These are phyloP conservation scores for Solidago caesia DNA, from an alignment of 129 eudicot genomes.

Conservation along the genomic window DNA sequence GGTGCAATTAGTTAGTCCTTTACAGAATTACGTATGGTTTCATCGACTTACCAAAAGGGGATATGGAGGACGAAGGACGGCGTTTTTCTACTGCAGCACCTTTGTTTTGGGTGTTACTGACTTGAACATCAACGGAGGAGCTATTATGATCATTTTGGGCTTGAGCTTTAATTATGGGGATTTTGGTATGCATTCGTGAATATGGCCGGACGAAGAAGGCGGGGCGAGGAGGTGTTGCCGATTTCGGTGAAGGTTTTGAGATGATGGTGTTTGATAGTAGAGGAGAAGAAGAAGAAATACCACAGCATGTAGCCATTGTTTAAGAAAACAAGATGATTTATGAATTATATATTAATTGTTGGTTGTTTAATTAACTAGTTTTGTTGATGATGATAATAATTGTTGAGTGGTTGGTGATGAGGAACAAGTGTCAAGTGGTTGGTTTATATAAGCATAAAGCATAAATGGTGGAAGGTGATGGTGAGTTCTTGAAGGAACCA, in stretches of 20 bases:
- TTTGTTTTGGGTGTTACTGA: conserved; percentile 26
- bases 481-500: conserved; percentile 24
- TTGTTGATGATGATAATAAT: neutral
- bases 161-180: conserved; percentile 43
- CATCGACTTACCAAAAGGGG: conserved; percentile 35
- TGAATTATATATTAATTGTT: no score
- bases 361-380: neutral
- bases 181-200: conserved; percentile 14
- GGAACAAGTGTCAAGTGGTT: neutral
- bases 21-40: neutral
- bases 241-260: conserved; percentile 14
- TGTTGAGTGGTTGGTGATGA: neutral
- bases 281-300: conserved; percentile 25
- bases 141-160: conserved; percentile 25
- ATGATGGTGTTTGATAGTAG: conserved; percentile 17
- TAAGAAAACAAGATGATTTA: neutral
- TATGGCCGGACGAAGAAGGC: conserved; percentile 34
- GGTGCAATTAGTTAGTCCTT: no score
- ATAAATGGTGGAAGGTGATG: conserved; percentile 14
- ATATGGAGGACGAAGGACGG: conserved; percentile 24
- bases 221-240: conserved; percentile 32
- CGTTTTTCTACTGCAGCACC: conserved; percentile 26
- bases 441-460: conserved; percentile 17
- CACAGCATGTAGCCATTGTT: conserved; percentile 29
- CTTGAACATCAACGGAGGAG: conserved; percentile 49